Evolutionary conservation across 1,284 basidiomycete species (phyloP).

Genomic region (Nidula niveotomentosa): DNA sequence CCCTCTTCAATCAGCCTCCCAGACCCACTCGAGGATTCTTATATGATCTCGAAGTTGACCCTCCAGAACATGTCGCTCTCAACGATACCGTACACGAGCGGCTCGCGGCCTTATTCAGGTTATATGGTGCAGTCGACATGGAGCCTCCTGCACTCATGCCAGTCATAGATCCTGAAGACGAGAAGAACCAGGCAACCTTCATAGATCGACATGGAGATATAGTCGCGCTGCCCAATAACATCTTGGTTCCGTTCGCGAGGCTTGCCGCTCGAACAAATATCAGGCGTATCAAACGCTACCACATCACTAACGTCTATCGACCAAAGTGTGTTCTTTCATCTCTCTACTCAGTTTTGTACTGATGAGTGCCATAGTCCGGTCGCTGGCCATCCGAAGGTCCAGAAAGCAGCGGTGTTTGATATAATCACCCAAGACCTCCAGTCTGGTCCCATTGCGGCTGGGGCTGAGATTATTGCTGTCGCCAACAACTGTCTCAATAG

Average conservation of each 20-base stretch:
- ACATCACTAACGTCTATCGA: conserved; percentile 74
- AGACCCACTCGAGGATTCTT: conserved; percentile 73
- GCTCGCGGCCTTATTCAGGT: conserved; percentile 74
- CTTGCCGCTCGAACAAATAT: conserved; percentile 75
- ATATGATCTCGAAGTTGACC: conserved; percentile 75
- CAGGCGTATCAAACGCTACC: conserved; percentile 88
- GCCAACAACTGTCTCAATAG: conserved; percentile 63
- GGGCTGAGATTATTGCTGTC: conserved; percentile 69
- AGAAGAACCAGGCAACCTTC: conserved; percentile 65
- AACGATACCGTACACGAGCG: conserved; percentile 80
- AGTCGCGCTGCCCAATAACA: conserved; percentile 78
- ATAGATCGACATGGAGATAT: conserved; percentile 85
- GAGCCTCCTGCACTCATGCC: conserved; percentile 86
- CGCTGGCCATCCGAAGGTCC: conserved; percentile 68
- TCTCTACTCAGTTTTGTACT: background rate
- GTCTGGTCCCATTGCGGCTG: conserved; percentile 60
- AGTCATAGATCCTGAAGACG: conserved; percentile 57
- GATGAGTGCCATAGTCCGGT: conserved; percentile 38
- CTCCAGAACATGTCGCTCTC: conserved; percentile 72
- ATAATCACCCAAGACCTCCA: conserved; percentile 74
- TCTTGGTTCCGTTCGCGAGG: conserved; percentile 83
- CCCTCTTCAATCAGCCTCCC: conserved; percentile 69
- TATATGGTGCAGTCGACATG: conserved; percentile 89
- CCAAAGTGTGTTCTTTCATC: conserved; percentile 47
- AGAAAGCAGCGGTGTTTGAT: conserved; percentile 76